phyloP scores from a whole-genome alignment of 78 protist genomes.

The Monosiga brevicollis region DNA sequence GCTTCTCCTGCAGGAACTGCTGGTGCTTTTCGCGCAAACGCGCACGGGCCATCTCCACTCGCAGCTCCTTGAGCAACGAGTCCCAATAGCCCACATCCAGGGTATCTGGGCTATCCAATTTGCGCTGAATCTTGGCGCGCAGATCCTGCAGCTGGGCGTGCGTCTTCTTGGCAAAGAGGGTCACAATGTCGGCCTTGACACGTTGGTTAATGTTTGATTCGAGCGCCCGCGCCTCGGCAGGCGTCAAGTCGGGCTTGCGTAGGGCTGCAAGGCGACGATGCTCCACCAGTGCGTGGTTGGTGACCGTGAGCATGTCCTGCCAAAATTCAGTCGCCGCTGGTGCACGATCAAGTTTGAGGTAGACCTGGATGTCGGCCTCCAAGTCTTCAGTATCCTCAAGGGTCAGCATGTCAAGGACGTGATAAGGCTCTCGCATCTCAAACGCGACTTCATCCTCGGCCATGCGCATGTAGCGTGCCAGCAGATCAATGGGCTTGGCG shows the following conservation, averaged over 20 bases:
- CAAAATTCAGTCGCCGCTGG: constrained; percentile 25
- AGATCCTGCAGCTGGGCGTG: constrained; percentile 38
- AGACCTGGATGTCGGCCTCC: constrained; percentile 20
- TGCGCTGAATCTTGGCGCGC: constrained; percentile 26
- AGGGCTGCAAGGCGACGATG: not conserved
- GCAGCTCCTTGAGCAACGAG: constrained; percentile 30
- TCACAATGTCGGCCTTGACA: not conserved
- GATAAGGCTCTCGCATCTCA: constrained; percentile 36
- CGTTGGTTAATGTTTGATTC: not conserved
- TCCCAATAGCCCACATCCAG: constrained; percentile 81
- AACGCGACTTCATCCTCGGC: not conserved
- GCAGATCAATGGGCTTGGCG: constrained; percentile 64
- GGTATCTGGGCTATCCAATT: not conserved
- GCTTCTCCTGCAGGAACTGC: not conserved
- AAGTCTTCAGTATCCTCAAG: constrained; percentile 23
- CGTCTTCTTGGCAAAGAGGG: constrained; percentile 34
- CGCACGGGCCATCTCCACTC: not conserved
- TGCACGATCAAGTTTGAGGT: constrained; percentile 10
- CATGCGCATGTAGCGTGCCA: constrained; percentile 17
- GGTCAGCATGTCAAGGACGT: constrained; percentile 19
- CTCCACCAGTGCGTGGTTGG: constrained; percentile 6
- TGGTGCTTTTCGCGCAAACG: constrained; percentile 16
- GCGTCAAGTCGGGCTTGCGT: too few species aligned
- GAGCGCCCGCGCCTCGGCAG: not conserved
- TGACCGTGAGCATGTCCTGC: constrained; percentile 24